Evolutionary conservation across 208 protist genomes (phyloP).

Genomic region (Lotmaria passim): DNA sequence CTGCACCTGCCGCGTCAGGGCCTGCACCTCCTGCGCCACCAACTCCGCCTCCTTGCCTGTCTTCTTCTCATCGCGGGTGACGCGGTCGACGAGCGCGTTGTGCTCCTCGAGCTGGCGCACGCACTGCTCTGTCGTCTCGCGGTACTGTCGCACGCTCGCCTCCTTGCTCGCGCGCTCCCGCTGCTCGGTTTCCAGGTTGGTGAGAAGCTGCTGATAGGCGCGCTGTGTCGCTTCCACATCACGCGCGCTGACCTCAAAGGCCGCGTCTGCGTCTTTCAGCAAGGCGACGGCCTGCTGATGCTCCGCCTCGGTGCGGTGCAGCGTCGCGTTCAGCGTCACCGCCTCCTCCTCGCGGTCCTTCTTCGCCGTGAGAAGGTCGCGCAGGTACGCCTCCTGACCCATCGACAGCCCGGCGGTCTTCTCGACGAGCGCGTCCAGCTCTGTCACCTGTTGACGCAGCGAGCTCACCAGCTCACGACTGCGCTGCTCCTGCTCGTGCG

Average conservation of each 20-base stretch:
- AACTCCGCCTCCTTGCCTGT: constrained; percentile 37
- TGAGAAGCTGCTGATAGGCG: constrained; percentile 64
- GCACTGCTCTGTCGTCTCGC: constrained; percentile 64
- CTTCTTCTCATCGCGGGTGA: constrained; percentile 50
- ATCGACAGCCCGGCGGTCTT: constrained; percentile 92
- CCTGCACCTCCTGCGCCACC: constrained; percentile 49
- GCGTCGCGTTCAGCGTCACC: constrained; percentile 65
- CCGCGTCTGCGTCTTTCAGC: constrained; percentile 9
- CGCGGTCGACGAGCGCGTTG: constrained; percentile 39
- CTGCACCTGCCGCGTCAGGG: constrained; percentile 56
- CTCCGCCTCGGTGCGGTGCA: constrained; percentile 70
- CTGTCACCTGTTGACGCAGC: constrained; percentile 95
- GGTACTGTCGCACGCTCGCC: constrained; percentile 90
- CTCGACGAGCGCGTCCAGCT: constrained; percentile 94
- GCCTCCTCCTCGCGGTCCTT: constrained; percentile 93
- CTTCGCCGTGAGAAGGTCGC: constrained; percentile 93
- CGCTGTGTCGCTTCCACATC: constrained; percentile 52
- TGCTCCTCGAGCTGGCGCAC: constrained; percentile 61
- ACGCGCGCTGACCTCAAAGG: constrained; percentile 21
- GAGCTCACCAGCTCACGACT: constrained; percentile 94
- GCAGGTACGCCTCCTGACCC: constrained; percentile 95
- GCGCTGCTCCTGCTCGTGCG: constrained; percentile 96
- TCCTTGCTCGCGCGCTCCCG: constrained; percentile 86
- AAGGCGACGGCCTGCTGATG: constrained; percentile 41
- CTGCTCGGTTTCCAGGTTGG: constrained; percentile 67